These are phyloP conservation scores for Aspergillus texensis DNA, from an alignment of 2,329 filamentous ascomycete species.

Conservation along the genomic window DNA sequence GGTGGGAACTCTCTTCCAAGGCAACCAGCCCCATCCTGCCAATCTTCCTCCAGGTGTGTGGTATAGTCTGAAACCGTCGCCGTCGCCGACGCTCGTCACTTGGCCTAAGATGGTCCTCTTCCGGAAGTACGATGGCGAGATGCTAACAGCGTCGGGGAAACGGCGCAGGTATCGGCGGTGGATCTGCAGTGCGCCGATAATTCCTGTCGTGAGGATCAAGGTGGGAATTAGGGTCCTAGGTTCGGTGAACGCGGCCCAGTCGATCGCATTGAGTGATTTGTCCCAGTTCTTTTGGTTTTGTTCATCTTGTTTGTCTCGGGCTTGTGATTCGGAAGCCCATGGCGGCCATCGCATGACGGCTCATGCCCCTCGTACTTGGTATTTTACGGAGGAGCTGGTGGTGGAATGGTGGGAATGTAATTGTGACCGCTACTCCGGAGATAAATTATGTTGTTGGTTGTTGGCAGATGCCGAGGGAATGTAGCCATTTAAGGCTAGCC, in stretches of 20 bases:
- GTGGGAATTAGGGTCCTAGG: conserved; percentile 41
- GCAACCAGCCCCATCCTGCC: conserved; percentile 90
- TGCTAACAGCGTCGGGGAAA: conserved; percentile 74
- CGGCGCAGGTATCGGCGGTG: conserved; percentile 70
- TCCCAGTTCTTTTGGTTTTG: conserved; percentile 37
- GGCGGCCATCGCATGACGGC: conserved; percentile 53
- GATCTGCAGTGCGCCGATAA: conserved; percentile 38
- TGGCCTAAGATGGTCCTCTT: conserved; percentile 76
- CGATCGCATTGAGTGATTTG: conserved; percentile 46
- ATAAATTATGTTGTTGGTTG: not conserved
- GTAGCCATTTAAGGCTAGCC: not conserved
- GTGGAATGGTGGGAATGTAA: not conserved
- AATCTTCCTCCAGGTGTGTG: conserved; percentile 90
- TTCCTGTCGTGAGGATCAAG: conserved; percentile 40
- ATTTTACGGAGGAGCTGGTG: conserved; percentile 1
- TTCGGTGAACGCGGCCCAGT: conserved; percentile 44
- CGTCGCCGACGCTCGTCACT: conserved; percentile 94
- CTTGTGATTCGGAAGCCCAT: conserved; percentile 45
- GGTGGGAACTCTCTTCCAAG: conserved; percentile 68
- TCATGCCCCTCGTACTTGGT: conserved; percentile 26
- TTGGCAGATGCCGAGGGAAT: conserved; percentile 17
- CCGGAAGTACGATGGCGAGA: conserved; percentile 75
- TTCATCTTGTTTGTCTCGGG: conserved; percentile 26
- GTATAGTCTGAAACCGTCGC: conserved; percentile 91
- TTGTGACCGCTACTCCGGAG: not conserved